These are phyloP conservation scores for Saturnispora dispora DNA, from an alignment of 805 yeast genomes.

Conservation along the genomic window DNA sequence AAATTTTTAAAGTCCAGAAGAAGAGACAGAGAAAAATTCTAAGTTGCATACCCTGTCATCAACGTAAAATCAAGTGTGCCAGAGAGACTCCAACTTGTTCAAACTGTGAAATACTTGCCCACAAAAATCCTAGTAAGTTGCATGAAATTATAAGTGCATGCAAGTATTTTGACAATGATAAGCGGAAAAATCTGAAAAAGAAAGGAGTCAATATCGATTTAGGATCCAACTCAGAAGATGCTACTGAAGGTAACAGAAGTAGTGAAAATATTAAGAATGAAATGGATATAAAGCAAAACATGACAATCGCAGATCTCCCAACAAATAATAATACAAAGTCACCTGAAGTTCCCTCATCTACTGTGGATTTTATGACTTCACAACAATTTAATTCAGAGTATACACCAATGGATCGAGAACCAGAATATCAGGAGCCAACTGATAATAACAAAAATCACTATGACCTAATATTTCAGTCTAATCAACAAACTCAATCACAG, in stretches of 20 bases:
- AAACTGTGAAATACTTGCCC: slow-evolving; percentile 35
- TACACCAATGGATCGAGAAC: background rate
- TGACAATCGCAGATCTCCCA: background rate
- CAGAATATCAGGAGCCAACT: background rate
- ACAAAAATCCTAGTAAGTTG: slow-evolving; percentile 13
- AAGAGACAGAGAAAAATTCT: slow-evolving; percentile 51
- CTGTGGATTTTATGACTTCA: background rate
- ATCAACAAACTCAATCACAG: background rate
- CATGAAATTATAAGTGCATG: slow-evolving; percentile 27
- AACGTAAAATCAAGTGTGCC: slow-evolving; percentile 59
- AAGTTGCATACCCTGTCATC: slow-evolving; percentile 55
- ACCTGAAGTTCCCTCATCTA: background rate
- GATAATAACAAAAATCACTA: background rate
- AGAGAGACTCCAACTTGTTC: slow-evolving; percentile 50
- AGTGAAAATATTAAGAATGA: background rate
- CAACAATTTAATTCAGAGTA: background rate
- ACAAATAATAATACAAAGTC: background rate
- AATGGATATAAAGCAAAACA: background rate
- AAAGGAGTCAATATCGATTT: slow-evolving; percentile 11
- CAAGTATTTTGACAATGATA: slow-evolving; percentile 48
- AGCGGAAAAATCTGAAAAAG: slow-evolving; percentile 34
- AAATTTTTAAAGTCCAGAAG: slow-evolving; percentile 51
- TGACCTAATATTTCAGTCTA: background rate
- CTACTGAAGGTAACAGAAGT: background rate
- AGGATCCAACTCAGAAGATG: background rate